Evolutionary conservation across 2,329 filamentous ascomycete genomes (phyloP), one percentile per base, ranked within the genome.

Genomic region (Aspergillus sp.): DNA sequence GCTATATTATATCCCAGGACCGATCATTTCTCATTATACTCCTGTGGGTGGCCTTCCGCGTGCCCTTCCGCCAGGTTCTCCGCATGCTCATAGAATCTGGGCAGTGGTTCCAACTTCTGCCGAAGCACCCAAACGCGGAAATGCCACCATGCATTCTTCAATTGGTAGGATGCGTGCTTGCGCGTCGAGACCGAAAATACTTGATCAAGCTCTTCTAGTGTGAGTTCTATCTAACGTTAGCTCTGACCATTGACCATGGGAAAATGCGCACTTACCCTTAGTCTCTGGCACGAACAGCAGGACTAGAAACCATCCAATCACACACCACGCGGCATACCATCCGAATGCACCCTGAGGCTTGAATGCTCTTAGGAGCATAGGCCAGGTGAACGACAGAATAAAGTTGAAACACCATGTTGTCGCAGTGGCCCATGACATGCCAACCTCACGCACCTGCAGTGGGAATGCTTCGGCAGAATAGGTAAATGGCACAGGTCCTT

Each of bases 401-500:
- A 81, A 82, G 68, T 85, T 85, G 73, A 84, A 85, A 64, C 80
- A 82, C 82, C 83, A 85, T 32, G 79, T 82, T 30, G 81, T 84
- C 0, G 83, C 82, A 0, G 83, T 85, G 0, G 80, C 83, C 61
- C 77, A 81, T 3, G 83, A 84, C 86, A 88, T 88, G 39, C 85
- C 86, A 8, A 86, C 77, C n/a, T 85, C 81, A 10, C 86, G 82
- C 36, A 87, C 82, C 60, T 87, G 84, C 8, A 87, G 73, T 8
- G 85, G 86, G 67, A 87, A 88, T 1, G 84, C 85, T 71, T 88
- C 86, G 5, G 86, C 86, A 0, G 84, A 86, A 70, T 88, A 88
- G 0, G 84, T 86, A 65, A 88, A 88, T 1, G 86, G 86, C 0
- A 88, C 86, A 0, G 83, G 83, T 0, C 86, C 86, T 71, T 85